Percentiles rank a stretch among this genome's conserved stretches.
Conservation (phyloP, 2,329 filamentous ascomycete species). For the Triangularia verruculosa region DNA sequence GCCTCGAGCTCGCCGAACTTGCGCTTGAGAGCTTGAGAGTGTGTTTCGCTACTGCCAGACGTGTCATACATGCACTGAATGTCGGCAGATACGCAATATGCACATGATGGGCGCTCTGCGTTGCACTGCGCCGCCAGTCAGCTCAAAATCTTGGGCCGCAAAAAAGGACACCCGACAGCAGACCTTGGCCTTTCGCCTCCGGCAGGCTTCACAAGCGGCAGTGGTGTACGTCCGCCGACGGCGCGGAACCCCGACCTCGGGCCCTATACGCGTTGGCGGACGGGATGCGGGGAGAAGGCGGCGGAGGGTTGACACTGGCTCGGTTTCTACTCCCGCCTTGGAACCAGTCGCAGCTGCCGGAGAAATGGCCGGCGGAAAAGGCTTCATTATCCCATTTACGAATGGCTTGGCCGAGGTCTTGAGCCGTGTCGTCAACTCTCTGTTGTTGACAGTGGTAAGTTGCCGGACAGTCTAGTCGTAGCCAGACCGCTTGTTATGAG, state of each 20-base stretch:
- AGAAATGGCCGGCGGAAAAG: background rate
- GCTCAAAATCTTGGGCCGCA: background rate
- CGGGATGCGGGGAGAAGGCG: background rate
- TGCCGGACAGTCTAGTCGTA: background rate
- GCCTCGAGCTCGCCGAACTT: conserved; percentile 24
- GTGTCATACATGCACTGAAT: conserved; percentile 24
- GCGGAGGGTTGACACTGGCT: background rate
- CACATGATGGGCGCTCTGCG: conserved; percentile 27
- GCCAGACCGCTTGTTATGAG: background rate
- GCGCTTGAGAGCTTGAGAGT: conserved; percentile 28
- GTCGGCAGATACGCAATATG: conserved; percentile 23
- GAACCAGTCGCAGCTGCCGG: background rate
- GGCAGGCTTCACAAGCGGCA: conserved; percentile 34
- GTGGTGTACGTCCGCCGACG: conserved; percentile 17
- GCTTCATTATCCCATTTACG: background rate
- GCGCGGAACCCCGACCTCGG: background rate
- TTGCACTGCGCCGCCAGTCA: conserved; percentile 23
- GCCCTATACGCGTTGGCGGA: background rate
- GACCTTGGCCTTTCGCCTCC: conserved; percentile 34
- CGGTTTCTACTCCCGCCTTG: background rate
- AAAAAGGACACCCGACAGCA: conserved; percentile 4
- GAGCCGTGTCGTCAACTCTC: background rate
- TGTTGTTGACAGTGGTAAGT: background rate
- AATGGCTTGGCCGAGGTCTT: background rate
- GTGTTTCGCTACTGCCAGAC: conserved; percentile 22